Base-by-base conservation (phyloP, 176 grass and related monocot species). In the Alopecurus myosuroides region DNA sequence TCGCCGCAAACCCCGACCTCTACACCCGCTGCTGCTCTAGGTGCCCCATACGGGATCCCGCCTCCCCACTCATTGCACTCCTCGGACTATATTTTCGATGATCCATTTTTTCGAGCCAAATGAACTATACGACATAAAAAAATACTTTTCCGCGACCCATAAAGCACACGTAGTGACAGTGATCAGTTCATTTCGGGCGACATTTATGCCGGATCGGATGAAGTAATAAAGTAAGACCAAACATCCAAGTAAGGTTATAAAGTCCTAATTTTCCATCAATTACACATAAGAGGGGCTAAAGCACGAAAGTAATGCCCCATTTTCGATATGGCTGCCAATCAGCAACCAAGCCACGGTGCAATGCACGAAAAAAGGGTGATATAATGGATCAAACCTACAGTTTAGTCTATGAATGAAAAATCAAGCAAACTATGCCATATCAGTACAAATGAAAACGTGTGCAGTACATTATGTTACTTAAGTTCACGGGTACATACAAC, bases 181-280 rank as follows among this genome's bases (percentile, higher is more conserved):
- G 11, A 45, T 13, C 42, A 45, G n/a, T n/a, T n/a, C n/a, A n/a
- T n/a, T n/a, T n/a, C n/a, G n/a, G n/a, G n/a, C n/a, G n/a, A n/a
- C n/a, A n/a, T n/a, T n/a, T n/a, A n/a, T n/a, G n/a, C n/a, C n/a
- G n/a, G n/a, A n/a, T n/a, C n/a, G n/a, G n/a, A n/a, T n/a, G n/a
- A 9, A 45, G 12, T 45, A 45, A 35, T 35, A 35, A 35, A 35
- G 34, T 35, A 4, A 41, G 14, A 25, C 11, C 36, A 72, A 57
- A 53, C 80, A 72, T 36, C 50, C 11, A 57, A 70, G 40, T 30
- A 49, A n/a, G 20, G 80, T 71, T 25, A 82, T 52, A 82, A 82
- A 41, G 2, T 28, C 65, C 49, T 82, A 71, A 17, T 70, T 82
- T 55, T 14, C 9, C 66, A 39, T 9, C 9, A 15, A 56, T 9